A percentile compares a stretch with the other conserved stretches of the same genome.
Evolutionary conservation across 164 flowering plant genomes (phyloP).

Genomic region (Aristolochia contorta): DNA sequence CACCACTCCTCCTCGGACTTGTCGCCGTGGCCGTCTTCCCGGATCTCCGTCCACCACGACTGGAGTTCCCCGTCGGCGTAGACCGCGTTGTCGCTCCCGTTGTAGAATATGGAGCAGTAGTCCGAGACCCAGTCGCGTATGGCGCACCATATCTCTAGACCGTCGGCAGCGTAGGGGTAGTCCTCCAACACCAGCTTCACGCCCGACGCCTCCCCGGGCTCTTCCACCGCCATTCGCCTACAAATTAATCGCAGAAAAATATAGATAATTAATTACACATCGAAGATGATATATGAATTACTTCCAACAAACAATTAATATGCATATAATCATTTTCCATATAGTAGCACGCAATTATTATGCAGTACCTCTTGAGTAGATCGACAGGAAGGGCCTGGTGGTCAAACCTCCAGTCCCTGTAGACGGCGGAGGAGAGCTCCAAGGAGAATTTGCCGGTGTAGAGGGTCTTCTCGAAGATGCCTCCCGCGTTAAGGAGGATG

Average conservation of each 20-base stretch:
- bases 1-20: slow-evolving; percentile 39
- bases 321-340: too few relatives aligned
- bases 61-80: slow-evolving; percentile 39
- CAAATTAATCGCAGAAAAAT: neutral
- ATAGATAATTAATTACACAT: too few relatives aligned
- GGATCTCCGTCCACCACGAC: slow-evolving; percentile 58
- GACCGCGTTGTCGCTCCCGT: slow-evolving; percentile 26
- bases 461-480: slow-evolving; percentile 43
- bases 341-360: too few relatives aligned
- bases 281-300: too few relatives aligned
- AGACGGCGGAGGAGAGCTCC: slow-evolving; percentile 42
- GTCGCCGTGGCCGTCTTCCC: slow-evolving; percentile 56
- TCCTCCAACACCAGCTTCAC: slow-evolving; percentile 38
- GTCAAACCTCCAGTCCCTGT: slow-evolving; percentile 48
- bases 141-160: slow-evolving; percentile 55
- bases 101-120: slow-evolving; percentile 42
- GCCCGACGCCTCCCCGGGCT: slow-evolving; percentile 22
- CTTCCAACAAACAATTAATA: neutral
- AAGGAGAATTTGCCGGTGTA: slow-evolving; percentile 35
- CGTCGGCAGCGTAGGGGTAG: slow-evolving; percentile 64
- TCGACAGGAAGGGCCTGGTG: slow-evolving; percentile 64
- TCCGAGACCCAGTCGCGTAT: slow-evolving; percentile 49
- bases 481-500: slow-evolving; percentile 42
- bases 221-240: slow-evolving; percentile 46
- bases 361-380: slow-evolving; percentile 65